Conservation (phyloP, 805 yeast genomes). For the Wickerhamomyces silvicola region DNA sequence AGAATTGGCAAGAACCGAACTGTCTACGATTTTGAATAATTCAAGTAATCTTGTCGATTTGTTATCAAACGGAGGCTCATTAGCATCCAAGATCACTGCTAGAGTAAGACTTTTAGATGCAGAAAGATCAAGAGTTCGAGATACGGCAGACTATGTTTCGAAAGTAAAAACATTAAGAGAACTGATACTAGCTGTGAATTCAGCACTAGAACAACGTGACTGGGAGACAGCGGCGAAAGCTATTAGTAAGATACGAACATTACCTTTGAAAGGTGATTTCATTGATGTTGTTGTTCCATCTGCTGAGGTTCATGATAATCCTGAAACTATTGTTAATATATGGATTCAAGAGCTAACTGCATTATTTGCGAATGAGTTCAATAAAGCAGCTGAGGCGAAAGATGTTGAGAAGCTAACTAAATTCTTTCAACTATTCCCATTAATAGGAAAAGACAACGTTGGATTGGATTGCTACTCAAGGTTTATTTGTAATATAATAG, state of each 20-base stretch:
- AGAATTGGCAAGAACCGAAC: constrained; percentile 55
- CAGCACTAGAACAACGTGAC: constrained; percentile 60
- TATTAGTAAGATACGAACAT: constrained; percentile 42
- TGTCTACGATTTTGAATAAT: constrained; percentile 51
- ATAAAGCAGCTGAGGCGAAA: constrained; percentile 56
- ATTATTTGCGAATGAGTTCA: constrained; percentile 57
- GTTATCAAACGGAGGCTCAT: constrained; percentile 53
- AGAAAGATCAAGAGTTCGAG: constrained; percentile 59
- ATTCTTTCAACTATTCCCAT: constrained; percentile 82
- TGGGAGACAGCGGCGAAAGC: constrained; percentile 78
- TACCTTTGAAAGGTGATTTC: constrained; percentile 65
- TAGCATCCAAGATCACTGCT: constrained; percentile 62
- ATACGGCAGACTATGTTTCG: constrained; percentile 58
- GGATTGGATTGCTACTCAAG: constrained; percentile 81
- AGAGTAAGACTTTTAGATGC: constrained; percentile 63
- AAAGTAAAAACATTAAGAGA: constrained; percentile 60
- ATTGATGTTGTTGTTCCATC: constrained; percentile 83
- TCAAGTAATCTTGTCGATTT: constrained; percentile 51
- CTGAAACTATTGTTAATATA: constrained; percentile 44
- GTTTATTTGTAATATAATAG: constrained; percentile 80
- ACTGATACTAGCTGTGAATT: constrained; percentile 56
- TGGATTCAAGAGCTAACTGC: constrained; percentile 56
- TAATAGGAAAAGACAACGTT: constrained; percentile 60
- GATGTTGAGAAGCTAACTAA: constrained; percentile 68
- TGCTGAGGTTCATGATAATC: constrained; percentile 75